Evolutionary conservation across 768 basidiomycete genomes (phyloP).

Genomic region (Rhizopogon rudus): DNA sequence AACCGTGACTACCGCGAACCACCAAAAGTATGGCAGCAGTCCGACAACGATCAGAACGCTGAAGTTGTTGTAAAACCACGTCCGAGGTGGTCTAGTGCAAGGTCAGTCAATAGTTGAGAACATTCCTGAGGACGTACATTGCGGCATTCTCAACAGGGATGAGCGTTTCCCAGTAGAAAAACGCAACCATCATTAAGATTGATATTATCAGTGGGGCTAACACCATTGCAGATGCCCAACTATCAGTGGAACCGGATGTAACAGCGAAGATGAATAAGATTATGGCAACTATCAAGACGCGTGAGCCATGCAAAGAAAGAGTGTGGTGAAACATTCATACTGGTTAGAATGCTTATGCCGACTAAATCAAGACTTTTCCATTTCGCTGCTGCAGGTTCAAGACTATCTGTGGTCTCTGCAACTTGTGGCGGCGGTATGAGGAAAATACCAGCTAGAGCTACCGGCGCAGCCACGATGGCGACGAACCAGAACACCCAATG

Average conservation of each 20-base stretch:
- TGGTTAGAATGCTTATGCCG: constrained; percentile 4
- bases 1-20: constrained; percentile 27
- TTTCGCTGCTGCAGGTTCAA: not conserved
- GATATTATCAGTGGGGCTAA: constrained; percentile 41
- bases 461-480: constrained; percentile 30
- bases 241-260: constrained; percentile 37
- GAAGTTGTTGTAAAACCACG: constrained; percentile 31
- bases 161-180: constrained; percentile 39
- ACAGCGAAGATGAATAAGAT: constrained; percentile 31
- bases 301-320: not conserved
- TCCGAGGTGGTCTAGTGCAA: too few relatives aligned
- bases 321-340: not conserved
- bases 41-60: constrained; percentile 29
- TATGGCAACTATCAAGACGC: constrained; percentile 14
- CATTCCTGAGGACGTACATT: too few relatives aligned
- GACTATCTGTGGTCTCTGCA: not conserved
- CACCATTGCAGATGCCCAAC: constrained; percentile 39
- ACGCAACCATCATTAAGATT: constrained; percentile 29
- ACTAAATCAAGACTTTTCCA: not conserved
- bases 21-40: constrained; percentile 36
- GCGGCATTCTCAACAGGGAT: constrained; percentile 34
- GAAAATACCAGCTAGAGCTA: constrained; percentile 20
- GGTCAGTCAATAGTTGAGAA: too few relatives aligned
- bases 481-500: constrained; percentile 39
- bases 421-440: constrained; percentile 24